A percentile compares a stretch with the other conserved stretches of the same genome.
phyloP scores from a whole-genome alignment of 306 rosid species.

The Canavalia ensiformis region DNA sequence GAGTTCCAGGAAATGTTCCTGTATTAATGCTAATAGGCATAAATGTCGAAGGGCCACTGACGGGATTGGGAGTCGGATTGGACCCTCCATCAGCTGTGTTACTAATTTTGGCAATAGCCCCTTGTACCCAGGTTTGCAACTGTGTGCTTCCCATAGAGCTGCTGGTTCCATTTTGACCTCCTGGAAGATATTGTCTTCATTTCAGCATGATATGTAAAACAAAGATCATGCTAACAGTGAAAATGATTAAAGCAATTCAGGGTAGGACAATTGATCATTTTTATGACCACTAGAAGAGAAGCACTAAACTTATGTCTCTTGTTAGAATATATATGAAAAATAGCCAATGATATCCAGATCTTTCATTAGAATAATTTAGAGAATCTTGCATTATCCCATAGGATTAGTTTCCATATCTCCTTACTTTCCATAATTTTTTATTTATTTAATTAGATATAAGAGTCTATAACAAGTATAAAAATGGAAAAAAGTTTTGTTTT shows the following conservation, averaged over 20 bases:
- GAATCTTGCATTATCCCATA: neutral
- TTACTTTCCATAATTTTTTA: neutral
- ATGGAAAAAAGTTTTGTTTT: no score
- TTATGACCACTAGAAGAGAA: constrained; percentile 17
- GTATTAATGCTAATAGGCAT: constrained; percentile 99
- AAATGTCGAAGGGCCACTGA: constrained; percentile 91
- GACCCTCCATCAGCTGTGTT: constrained; percentile 84
- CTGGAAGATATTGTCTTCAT: constrained; percentile 55
- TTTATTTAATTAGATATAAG: neutral
- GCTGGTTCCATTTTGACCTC: constrained; percentile 79
- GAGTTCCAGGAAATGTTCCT: constrained; percentile 99
- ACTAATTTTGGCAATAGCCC: constrained; percentile 96
- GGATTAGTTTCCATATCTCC: neutral
- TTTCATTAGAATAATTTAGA: neutral
- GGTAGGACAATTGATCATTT: constrained; percentile 24
- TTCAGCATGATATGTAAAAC: constrained; percentile 41
- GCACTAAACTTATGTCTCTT: constrained; percentile 19
- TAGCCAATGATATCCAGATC: neutral
- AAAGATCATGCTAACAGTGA: neutral
- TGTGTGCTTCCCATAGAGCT: constrained; percentile 87
- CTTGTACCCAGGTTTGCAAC: constrained; percentile 98
- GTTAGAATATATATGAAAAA: neutral
- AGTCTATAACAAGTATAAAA: neutral
- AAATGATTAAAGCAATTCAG: constrained; percentile 11
- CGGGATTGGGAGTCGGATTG: constrained; percentile 84